Evolutionary conservation across 768 basidiomycete species (phyloP).

Genomic region (Naganishia vaughanmartiniae): DNA sequence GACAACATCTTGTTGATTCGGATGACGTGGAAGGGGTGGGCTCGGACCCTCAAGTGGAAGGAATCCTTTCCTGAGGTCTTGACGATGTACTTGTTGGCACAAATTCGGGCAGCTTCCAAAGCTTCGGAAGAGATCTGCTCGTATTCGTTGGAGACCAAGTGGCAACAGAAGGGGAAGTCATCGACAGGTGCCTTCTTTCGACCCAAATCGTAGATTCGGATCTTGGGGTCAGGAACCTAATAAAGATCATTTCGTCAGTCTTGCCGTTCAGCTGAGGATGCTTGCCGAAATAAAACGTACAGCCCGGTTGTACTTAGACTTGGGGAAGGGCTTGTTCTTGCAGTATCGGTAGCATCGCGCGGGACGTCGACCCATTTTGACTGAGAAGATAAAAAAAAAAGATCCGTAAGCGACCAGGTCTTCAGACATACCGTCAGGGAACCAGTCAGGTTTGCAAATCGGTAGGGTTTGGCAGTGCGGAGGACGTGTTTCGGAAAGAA

Average conservation of each 20-base stretch:
- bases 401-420: neutral
- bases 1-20: constrained; percentile 99
- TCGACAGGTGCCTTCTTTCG: constrained; percentile 94
- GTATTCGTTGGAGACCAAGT: constrained; percentile 96
- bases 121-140: constrained; percentile 95
- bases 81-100: constrained; percentile 98
- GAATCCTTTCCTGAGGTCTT: constrained; percentile 98
- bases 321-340: constrained; percentile 86
- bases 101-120: constrained; percentile 96
- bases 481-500: neutral
- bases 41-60: constrained; percentile 95
- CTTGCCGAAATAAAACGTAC: neutral
- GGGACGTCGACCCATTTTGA: constrained; percentile 90
- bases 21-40: constrained; percentile 97
- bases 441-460: neutral
- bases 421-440: neutral
- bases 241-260: neutral
- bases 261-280: neutral
- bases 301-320: constrained; percentile 45
- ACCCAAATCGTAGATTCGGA: constrained; percentile 92
- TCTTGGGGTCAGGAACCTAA: constrained; percentile 62
- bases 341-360: constrained; percentile 98
- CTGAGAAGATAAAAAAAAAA: neutral
- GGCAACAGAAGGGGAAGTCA: constrained; percentile 90
- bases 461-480: constrained; percentile 4